Conservation (phyloP, 2,329 filamentous ascomycete genomes). For the Neophaeococcomyces aloes region DNA sequence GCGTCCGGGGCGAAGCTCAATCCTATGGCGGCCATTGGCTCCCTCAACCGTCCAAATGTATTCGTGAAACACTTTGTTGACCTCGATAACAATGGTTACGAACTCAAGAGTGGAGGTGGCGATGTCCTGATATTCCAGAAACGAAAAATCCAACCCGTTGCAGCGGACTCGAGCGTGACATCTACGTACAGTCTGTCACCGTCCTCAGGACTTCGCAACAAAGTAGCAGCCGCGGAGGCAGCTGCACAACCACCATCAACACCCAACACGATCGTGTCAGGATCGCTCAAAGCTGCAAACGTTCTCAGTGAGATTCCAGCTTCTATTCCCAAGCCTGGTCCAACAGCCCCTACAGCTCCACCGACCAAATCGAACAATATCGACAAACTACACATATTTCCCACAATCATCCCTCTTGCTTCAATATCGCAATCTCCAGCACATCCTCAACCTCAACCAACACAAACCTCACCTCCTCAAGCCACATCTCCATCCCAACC, state of each 20-base stretch:
- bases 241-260: not conserved
- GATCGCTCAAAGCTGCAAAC: constrained; percentile 11
- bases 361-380: not conserved
- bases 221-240: constrained; percentile 6
- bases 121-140: constrained; percentile 24
- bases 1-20: constrained; percentile 12
- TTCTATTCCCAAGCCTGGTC: constrained; percentile 12
- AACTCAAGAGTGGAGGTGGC: constrained; percentile 32
- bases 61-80: constrained; percentile 32
- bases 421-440: not conserved
- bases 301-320: constrained; percentile 17
- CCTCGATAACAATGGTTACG: constrained; percentile 32
- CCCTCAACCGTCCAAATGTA: constrained; percentile 31
- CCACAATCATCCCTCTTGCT: not conserved
- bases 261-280: not conserved
- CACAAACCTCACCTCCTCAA: constrained; percentile 7
- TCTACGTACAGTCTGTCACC: not conserved
- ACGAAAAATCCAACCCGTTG: constrained; percentile 4
- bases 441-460: not conserved
- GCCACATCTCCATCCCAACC: not conserved
- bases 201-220: not conserved
- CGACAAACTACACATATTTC: not conserved
- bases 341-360: constrained; percentile 16
- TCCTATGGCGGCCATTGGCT: constrained; percentile 28
- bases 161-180: not conserved